Evolutionary conservation across 768 basidiomycete species (phyloP).

Genomic region (Boletus speciosus): DNA sequence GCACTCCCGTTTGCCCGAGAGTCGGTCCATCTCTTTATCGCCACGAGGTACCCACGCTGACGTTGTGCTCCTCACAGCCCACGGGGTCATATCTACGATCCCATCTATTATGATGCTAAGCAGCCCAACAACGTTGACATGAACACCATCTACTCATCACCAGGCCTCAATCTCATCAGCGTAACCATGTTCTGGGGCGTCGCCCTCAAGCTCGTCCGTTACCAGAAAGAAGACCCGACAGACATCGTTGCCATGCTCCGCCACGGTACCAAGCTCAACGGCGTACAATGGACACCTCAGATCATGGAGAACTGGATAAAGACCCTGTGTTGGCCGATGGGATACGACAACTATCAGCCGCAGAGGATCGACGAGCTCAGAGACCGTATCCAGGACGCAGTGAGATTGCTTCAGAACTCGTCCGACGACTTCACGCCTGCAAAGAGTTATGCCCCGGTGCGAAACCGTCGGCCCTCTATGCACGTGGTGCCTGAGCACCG

Average conservation of each 20-base stretch:
- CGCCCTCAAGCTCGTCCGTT: conserved; percentile 69
- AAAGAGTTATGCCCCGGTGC: neutral
- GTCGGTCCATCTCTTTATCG: conserved; percentile 35
- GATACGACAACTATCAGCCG: conserved; percentile 48
- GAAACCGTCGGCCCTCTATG: conserved; percentile 10
- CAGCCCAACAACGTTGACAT: conserved; percentile 47
- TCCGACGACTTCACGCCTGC: conserved; percentile 13
- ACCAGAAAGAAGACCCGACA: conserved; percentile 55
- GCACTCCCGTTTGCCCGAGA: conserved; percentile 64
- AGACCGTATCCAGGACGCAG: conserved; percentile 52
- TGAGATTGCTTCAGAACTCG: conserved; percentile 27
- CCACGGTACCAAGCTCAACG: conserved; percentile 51
- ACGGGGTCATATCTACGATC: conserved; percentile 44
- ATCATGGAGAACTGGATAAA: conserved; percentile 57
- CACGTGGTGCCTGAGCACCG: conserved; percentile 2
- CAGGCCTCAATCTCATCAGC: conserved; percentile 53
- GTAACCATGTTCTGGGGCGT: conserved; percentile 73
- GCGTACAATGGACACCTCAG: conserved; percentile 52
- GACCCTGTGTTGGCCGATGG: conserved; percentile 61
- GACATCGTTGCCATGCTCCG: conserved; percentile 70
- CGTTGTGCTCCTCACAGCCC: conserved; percentile 11
- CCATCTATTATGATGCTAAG: conserved; percentile 54
- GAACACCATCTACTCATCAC: conserved; percentile 56
- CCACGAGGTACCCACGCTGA: conserved; percentile 10
- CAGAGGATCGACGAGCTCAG: conserved; percentile 44